Evolutionary conservation across 2,329 filamentous ascomycete species (phyloP), one percentile per base, ranked within the genome.

Genomic region (Aspergillus tubingensis): DNA sequence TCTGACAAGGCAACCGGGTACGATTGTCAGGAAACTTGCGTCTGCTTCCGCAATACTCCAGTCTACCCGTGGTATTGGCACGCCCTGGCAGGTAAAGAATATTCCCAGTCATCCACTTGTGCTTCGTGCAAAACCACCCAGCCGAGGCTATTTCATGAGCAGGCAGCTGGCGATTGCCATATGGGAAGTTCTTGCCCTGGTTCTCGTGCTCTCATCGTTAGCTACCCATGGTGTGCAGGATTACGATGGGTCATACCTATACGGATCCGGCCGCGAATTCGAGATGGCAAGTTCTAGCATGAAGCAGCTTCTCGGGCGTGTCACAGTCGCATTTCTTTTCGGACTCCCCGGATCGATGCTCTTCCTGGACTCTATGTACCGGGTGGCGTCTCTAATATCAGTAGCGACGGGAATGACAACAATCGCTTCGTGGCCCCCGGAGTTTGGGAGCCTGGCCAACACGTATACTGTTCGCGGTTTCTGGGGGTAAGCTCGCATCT

Each of bases 401-500:
- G 69, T 72, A 2, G 63, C 60, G 3, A 6, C 66, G 0, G 65
- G 63, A 0, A 39, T 65, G 5, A 56, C 63, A 5, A 47, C 53
- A 1, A 62, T 69, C 3, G 50, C 25, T 10, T 62, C 68, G 7
- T 72, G 68, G 53, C 68, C 66, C 1, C 71, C 71, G 5, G 25
- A 65, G 7, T 72, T 71, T 50, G 69, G 66, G 8, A 63, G 64
- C 17, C 64, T 66, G 32, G 61, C 54, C 41, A 65, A 73, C 58
- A 59, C 65, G 8, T 70, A 68, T 44, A 71, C 70, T 4, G 7
- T 73, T 15, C 65, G 69, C 11, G 62, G 66, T 5, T 71, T 67
- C 30, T 74, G 71, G 71, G 68, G 70, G 71, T 72, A 49, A 62
- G 69, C 66, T 8, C 4, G 15, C 8, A 5, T 17, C 48, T 13